Base-by-base conservation (phyloP, 2,329 filamentous ascomycete species). In the Aspergillus fructus region DNA sequence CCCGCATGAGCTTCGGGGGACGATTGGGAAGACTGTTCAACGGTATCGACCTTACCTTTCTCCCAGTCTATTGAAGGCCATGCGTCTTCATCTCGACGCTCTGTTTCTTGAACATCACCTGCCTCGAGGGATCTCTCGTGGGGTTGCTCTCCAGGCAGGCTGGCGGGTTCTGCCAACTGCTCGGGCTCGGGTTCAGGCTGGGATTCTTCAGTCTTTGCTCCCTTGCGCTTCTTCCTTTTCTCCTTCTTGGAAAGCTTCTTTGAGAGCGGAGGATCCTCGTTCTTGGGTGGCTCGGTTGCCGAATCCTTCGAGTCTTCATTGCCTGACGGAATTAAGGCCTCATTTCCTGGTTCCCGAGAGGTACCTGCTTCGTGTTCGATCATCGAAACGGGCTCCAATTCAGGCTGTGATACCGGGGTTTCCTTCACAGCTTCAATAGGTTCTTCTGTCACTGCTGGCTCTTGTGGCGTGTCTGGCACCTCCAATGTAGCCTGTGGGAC, bases 41-140 rank as follows among this genome's bases (percentile, higher is more conserved):
- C 50, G 37, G 61, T 54, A 42, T 65, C 65, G 41, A 62, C 53
- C 49, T 67, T 66, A 33, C 60, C 62, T 51, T 70, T 66, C 17
- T 67, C 70, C 73, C 73, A 75, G 53, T 74, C 72, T 63, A 76
- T 75, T 33, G 64, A 55, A 53, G 74, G 74, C 68, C 70, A 74
- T 45, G 63, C 65, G 21, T 74, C 71, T n/a, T 73, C 69, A 17
- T 68, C 66, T 40, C 63, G 59, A 30, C 57, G 19, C 1, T 66
- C 61, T 40, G 43, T 15, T 8, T 59, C 53, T 52, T 53, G 24
- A 37, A 21, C 40, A 13, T 40, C 42, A 30, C 15, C 50, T 33
- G 34, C 51, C 37, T 39, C 43, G 33, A n/a, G 21, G 12, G 11
- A 30, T 40, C 59, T 41, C 17, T 39, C 42, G 30, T n/a, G 27